Evolutionary conservation across 2,329 filamentous ascomycete species (phyloP).

Genomic region (Fusarium temperatum): DNA sequence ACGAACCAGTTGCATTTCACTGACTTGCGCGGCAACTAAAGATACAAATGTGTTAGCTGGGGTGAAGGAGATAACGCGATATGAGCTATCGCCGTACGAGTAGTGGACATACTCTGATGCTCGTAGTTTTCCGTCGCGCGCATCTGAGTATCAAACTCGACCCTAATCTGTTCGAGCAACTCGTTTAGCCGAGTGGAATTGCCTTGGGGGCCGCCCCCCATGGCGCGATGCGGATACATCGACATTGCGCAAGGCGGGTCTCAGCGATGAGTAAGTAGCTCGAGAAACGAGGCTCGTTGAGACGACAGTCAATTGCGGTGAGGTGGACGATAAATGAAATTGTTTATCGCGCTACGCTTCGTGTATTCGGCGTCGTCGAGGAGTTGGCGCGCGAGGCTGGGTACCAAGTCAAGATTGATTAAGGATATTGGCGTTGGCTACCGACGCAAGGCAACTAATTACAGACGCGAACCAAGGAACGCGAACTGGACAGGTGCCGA

Average conservation of each 20-base stretch:
- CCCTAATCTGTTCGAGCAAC: conserved; percentile 88
- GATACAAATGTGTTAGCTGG: conserved; percentile 36
- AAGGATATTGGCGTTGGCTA: conserved; percentile 20
- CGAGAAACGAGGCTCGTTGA: conserved; percentile 19
- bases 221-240: conserved; percentile 92
- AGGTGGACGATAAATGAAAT: not conserved
- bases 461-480: conserved; percentile 30
- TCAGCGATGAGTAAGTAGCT: conserved; percentile 23
- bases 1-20: conserved; percentile 93
- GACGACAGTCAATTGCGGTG: not conserved
- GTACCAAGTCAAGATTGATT: conserved; percentile 17
- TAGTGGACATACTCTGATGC: conserved; percentile 80
- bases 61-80: conserved; percentile 14
- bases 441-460: conserved; percentile 19
- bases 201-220: conserved; percentile 73
- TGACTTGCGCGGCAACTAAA: conserved; percentile 86
- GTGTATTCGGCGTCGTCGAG: conserved; percentile 16
- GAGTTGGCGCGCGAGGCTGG: conserved; percentile 35
- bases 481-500: conserved; percentile 4
- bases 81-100: not conserved
- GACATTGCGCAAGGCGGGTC: conserved; percentile 58
- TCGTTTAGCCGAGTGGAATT: conserved; percentile 79
- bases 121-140: conserved; percentile 88
- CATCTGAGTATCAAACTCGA: conserved; percentile 88
- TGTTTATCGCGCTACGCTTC: conserved; percentile 10